phyloP scores from a whole-genome alignment of 208 protist species.

The Acanthamoeba culbertsoni region DNA sequence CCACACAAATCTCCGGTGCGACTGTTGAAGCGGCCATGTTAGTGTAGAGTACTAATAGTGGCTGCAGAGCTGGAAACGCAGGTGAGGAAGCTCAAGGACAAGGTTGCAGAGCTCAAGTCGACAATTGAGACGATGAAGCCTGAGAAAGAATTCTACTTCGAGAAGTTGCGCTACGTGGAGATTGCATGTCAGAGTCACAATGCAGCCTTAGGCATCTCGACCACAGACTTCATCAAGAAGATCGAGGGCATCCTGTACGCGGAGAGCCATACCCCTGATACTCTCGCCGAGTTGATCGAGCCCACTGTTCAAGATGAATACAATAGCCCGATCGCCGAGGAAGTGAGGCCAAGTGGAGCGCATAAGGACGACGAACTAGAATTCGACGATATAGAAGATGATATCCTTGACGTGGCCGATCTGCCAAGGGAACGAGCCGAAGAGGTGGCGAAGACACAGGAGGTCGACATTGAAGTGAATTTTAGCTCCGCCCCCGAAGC shows the following conservation, averaged over 20 bases:
- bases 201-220: background rate
- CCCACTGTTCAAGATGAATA: background rate
- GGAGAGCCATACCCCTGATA: background rate
- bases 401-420: background rate
- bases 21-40: background rate
- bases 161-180: conserved; percentile 83
- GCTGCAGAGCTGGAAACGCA: background rate
- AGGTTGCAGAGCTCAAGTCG: conserved; percentile 68
- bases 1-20: background rate
- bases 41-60: background rate
- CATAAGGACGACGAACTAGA: background rate
- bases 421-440: background rate
- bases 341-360: background rate
- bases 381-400: background rate
- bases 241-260: conserved; percentile 19
- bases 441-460: background rate
- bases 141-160: conserved; percentile 86
- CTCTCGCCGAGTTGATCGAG: background rate
- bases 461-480: background rate
- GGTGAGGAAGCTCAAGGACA: conserved; percentile 7
- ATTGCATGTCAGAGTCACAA: conserved; percentile 9
- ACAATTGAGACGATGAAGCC: conserved; percentile 76
- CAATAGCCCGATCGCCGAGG: background rate
- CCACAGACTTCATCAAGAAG: background rate
- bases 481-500: background rate